Percentiles rank a stretch among this genome's conserved stretches.
Conservation (phyloP, 2,329 filamentous ascomycete species). For the Penicillium sp. region DNA sequence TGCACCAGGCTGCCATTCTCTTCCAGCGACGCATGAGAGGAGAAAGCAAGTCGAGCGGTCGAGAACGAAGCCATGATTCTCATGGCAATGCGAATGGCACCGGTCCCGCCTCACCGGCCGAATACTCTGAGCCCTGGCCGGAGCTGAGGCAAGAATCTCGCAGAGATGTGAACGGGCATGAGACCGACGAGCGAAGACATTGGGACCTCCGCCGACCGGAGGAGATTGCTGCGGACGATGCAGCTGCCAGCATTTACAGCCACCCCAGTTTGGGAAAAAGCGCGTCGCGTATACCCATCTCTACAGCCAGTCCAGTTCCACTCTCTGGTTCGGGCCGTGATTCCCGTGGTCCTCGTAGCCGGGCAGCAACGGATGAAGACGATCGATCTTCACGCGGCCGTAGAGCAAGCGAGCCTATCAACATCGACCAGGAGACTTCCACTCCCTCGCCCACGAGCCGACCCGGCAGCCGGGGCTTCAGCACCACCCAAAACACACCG, state of each 20-base stretch:
- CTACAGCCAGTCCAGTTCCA: constrained; percentile 75
- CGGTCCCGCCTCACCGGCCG: constrained; percentile 26
- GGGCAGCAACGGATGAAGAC: constrained; percentile 59
- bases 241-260: constrained; percentile 52
- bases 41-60: constrained; percentile 38
- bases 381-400: constrained; percentile 58
- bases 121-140: constrained; percentile 39
- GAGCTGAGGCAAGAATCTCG: constrained; percentile 39
- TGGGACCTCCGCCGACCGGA: constrained; percentile 79
- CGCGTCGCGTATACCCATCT: constrained; percentile 81
- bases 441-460: constrained; percentile 32
- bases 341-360: constrained; percentile 63
- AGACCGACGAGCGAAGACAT: constrained; percentile 45
- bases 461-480: constrained; percentile 35
- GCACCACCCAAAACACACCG: constrained; percentile 27
- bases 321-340: constrained; percentile 66
- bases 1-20: constrained; percentile 50
- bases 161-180: constrained; percentile 43
- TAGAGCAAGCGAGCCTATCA: constrained; percentile 62
- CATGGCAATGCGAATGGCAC: constrained; percentile 32
- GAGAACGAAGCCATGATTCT: constrained; percentile 41
- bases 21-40: constrained; percentile 41
- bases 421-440: constrained; percentile 25
- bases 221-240: constrained; percentile 64
- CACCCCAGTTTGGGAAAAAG: constrained; percentile 59